These are phyloP conservation scores for Alternaria consortialis DNA, from an alignment of 2,329 filamentous ascomycete species.

Conservation along the genomic window DNA sequence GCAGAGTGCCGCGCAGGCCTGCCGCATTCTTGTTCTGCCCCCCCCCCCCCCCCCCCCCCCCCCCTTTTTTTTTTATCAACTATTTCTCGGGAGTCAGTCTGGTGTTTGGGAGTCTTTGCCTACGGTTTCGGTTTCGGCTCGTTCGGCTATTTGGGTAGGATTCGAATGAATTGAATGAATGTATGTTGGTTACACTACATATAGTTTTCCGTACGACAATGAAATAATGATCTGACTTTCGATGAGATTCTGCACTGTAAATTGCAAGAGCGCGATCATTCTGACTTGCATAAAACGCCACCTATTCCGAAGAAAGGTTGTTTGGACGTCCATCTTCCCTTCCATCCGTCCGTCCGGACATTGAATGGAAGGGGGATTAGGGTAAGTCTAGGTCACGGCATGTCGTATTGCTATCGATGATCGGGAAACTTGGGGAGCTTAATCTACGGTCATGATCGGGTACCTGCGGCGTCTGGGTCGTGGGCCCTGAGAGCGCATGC, in stretches of 20 bases:
- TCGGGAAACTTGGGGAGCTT: background rate
- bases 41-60: no score
- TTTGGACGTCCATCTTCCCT: background rate
- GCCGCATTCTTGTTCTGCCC: background rate
- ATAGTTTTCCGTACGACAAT: slow-evolving; percentile 1
- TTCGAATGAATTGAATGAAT: slow-evolving; percentile 10
- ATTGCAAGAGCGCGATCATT: background rate
- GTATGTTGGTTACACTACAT: slow-evolving; percentile 14
- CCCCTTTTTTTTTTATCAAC: background rate
- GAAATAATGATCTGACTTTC: slow-evolving; percentile 2
- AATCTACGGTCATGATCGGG: slow-evolving; percentile 2
- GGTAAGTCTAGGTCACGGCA: background rate
- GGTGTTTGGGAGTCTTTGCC: background rate
- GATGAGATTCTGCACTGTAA: slow-evolving; percentile 10
- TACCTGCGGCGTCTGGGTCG: slow-evolving; percentile 9
- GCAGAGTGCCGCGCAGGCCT: no score
- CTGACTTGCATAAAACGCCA: slow-evolving; percentile 1
- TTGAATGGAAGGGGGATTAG: background rate
- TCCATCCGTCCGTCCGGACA: background rate
- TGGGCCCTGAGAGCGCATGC: background rate
- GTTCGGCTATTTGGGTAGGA: slow-evolving; percentile 11
- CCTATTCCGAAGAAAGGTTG: background rate
- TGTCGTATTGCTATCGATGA: background rate
- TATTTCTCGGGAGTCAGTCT: background rate
- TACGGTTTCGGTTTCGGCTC: background rate